Evolutionary conservation across 345 rosid genomes (phyloP), one percentile per base, ranked within the genome.

Genomic region (Trapa incisa): DNA sequence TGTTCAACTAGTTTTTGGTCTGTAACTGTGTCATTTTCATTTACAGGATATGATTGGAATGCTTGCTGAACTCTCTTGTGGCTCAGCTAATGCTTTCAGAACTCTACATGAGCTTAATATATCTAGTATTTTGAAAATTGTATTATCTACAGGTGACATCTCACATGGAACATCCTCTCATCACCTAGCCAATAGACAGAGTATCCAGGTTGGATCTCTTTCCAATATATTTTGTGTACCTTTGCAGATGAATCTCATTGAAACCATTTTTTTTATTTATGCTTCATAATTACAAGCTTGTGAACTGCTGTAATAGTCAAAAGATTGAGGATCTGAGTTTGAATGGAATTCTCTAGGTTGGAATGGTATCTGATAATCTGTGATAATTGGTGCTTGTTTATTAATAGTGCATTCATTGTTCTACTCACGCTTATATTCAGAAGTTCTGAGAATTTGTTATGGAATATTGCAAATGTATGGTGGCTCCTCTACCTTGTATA

Each of bases 11-110:
- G 2, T 32, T 35, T 58, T 58, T 5, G 63, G 3, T 58, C 5
- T 35, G 5, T 68, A 45, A 41, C 64, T 62, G 53, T 70, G 61
- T 53, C 52, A 64, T 71, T 75, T 75, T 85, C 74, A 50, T 74
- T 78, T 73, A 60, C 91, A 90, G 99, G 94, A 86, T 60, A 73
- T 93, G 81, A 84, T 93, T 73, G 95, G 96, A 68, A 73, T 93
- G 75, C 96, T 93, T 72, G 86, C 76, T 74, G 90, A 86, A 78
- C 86, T 90, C 62, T 77, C 85, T 70, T 80, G 84, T 70, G 89
- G 95, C 72, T 90, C 97, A 66, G 41, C 77, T 69, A 73, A 79
- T 70, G 97, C 92, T 74, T 93, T 93, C 77, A 86, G 71, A 76
- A 78, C 78, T 56, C 80, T 93, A 3, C 81, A 90, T 73, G 97